Evolutionary conservation across 2,329 filamentous ascomycete species (phyloP).

Genomic region (Clathrospora elynae): DNA sequence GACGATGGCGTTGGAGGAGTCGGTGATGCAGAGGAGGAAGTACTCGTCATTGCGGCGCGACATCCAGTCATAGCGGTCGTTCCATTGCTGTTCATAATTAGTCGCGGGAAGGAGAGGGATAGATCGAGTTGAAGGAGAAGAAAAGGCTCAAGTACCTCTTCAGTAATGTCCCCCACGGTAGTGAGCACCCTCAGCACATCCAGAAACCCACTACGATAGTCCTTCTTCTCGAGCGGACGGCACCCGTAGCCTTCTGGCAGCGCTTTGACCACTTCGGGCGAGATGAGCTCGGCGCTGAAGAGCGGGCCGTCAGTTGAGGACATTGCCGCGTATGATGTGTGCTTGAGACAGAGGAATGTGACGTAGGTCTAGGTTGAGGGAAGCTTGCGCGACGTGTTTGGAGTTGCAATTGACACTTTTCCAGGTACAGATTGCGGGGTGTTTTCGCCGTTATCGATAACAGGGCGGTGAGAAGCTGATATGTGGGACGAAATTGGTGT

Average conservation of each 20-base stretch:
- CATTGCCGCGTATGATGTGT: slow-evolving; percentile 5
- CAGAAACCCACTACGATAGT: slow-evolving; percentile 83
- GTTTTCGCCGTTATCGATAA: slow-evolving; percentile 30
- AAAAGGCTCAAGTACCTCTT: slow-evolving; percentile 55
- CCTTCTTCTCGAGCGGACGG: slow-evolving; percentile 76
- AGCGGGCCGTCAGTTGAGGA: slow-evolving; percentile 59
- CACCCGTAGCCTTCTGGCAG: slow-evolving; percentile 83
- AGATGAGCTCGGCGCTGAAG: slow-evolving; percentile 79
- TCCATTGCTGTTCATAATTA: slow-evolving; percentile 57
- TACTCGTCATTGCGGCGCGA: slow-evolving; percentile 74
- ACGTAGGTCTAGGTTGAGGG: no score
- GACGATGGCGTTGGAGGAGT: slow-evolving; percentile 74
- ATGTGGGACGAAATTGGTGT: no score
- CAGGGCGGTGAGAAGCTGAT: slow-evolving; percentile 24
- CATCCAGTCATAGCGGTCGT: slow-evolving; percentile 83
- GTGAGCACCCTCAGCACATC: slow-evolving; percentile 91
- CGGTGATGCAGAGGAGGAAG: slow-evolving; percentile 84
- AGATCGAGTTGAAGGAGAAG: neutral
- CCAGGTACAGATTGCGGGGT: no score
- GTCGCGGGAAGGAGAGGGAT: neutral
- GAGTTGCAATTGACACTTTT: slow-evolving; percentile 4
- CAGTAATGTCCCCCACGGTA: slow-evolving; percentile 83
- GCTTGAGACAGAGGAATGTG: neutral
- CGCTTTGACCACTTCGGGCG: slow-evolving; percentile 69
- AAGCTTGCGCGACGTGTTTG: neutral